phyloP scores from a whole-genome alignment of 2,329 filamentous ascomycete genomes.

The Drechslerella stenobrocha region DNA sequence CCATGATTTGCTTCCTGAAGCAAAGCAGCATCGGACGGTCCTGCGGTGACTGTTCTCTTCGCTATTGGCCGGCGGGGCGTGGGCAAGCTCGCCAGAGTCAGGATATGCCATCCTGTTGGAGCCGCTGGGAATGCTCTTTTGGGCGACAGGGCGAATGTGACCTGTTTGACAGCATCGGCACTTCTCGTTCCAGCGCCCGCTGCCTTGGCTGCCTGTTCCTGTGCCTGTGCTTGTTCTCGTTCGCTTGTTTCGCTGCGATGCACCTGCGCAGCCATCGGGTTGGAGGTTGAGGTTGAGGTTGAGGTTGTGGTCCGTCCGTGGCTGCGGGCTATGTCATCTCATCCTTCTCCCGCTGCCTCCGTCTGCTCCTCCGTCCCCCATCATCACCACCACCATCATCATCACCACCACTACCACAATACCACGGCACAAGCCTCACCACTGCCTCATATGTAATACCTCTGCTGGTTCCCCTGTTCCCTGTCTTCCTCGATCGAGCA shows the following conservation, averaged over 20 bases:
- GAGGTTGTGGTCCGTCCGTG: not conserved
- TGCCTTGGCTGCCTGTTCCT: constrained; percentile 6
- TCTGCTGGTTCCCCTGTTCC: not conserved
- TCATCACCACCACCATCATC: not conserved
- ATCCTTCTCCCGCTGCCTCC: not conserved
- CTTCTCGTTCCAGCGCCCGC: no score
- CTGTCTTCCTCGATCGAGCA: not conserved
- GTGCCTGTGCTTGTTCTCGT: constrained; percentile 9
- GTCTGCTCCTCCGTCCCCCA: not conserved
- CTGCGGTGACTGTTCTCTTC: no score
- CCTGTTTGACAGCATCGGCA: constrained; percentile 8
- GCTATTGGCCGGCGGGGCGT: not conserved
- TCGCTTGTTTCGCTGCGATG: constrained; percentile 1
- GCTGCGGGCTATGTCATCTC: not conserved
- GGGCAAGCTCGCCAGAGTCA: constrained; percentile 1
- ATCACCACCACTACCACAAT: not conserved
- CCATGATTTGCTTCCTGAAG: not conserved
- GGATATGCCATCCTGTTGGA: constrained; percentile 1
- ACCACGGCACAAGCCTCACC: not conserved
- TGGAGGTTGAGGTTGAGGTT: not conserved
- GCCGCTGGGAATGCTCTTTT: constrained; percentile 6
- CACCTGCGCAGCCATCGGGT: constrained; percentile 4
- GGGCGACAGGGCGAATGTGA: not conserved
- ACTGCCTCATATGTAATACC: not conserved
- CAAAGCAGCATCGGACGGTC: not conserved